A percentile compares a stretch with the other conserved stretches of the same genome.
These are phyloP conservation scores for Chrysosphaeria jannelii DNA, from an alignment of 2,329 filamentous ascomycete species.

Conservation along the genomic window DNA sequence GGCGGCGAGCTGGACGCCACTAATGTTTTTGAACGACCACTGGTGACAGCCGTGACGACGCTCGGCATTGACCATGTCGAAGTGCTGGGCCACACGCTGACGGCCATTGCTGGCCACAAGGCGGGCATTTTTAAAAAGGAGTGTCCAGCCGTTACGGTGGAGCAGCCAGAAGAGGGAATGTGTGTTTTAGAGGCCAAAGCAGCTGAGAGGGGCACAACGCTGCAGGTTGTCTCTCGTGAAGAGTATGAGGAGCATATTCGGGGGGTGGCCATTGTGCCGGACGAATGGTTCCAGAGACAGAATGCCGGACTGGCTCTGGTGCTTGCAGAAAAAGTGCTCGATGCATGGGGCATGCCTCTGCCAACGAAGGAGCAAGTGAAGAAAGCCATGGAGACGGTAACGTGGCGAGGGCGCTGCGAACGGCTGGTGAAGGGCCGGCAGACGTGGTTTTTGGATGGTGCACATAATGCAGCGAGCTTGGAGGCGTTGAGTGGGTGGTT, in stretches of 20 bases:
- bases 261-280: slow-evolving; percentile 3
- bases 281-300: slow-evolving; percentile 5
- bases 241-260: slow-evolving; percentile 2
- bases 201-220: slow-evolving; percentile 12
- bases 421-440: slow-evolving; percentile 18
- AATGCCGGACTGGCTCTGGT: slow-evolving; percentile 9
- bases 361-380: slow-evolving; percentile 30
- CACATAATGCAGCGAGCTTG: slow-evolving; percentile 66
- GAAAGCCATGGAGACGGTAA: slow-evolving; percentile 32
- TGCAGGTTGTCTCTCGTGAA: slow-evolving; percentile 5
- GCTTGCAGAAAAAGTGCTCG: slow-evolving; percentile 12
- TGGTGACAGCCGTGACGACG: slow-evolving; percentile 29
- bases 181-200: slow-evolving; percentile 21
- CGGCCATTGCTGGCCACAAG: slow-evolving; percentile 45
- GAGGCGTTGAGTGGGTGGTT: slow-evolving; percentile 54
- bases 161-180: slow-evolving; percentile 13
- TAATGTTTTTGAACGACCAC: slow-evolving; percentile 26
- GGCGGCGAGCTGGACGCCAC: slow-evolving; percentile 41
- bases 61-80: slow-evolving; percentile 38
- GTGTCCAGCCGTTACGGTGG: slow-evolving; percentile 25
- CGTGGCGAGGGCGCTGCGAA: slow-evolving; percentile 52
- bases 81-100: slow-evolving; percentile 28
- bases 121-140: slow-evolving; percentile 35
- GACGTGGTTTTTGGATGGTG: slow-evolving; percentile 62
- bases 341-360: slow-evolving; percentile 19